Conservation (phyloP, 345 rosid genomes). For the Capsella bursapastoris region DNA sequence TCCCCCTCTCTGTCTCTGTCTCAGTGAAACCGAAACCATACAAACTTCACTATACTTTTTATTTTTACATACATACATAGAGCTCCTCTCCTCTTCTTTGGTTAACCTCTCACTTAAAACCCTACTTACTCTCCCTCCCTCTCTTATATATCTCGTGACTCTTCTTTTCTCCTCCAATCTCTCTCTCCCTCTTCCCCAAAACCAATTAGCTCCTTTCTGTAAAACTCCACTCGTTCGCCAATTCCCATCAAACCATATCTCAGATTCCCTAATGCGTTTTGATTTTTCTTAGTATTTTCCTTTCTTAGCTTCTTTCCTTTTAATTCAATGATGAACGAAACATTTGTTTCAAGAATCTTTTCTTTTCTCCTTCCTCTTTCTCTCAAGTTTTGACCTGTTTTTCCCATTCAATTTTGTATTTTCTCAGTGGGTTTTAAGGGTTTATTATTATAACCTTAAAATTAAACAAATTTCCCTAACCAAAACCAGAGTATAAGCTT, state of each 20-base stretch:
- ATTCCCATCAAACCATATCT: not conserved
- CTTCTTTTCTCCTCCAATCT: constrained; percentile 39
- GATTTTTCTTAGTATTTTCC: not conserved
- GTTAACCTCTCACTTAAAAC: constrained; percentile 22
- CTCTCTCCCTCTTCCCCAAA: constrained; percentile 5
- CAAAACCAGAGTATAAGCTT: not conserved
- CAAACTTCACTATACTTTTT: too few species aligned
- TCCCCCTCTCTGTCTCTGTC: constrained; percentile 9
- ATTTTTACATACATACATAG: too few species aligned
- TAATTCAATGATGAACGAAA: constrained; percentile 6
- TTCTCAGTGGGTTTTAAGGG: constrained; percentile 54
- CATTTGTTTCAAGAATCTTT: constrained; percentile 29
- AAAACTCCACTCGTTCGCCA: constrained; percentile 41
- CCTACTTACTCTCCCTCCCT: constrained; percentile 29
- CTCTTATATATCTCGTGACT: constrained; percentile 47
- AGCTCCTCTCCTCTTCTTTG: too few species aligned
- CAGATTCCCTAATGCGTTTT: constrained; percentile 24
- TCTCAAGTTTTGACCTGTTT: constrained; percentile 49
- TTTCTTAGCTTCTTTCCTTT: constrained; percentile 28
- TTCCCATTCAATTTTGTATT: constrained; percentile 26
- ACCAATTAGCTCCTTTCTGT: constrained; percentile 32
- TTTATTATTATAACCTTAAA: constrained; percentile 24
- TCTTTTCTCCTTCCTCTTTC: constrained; percentile 34
- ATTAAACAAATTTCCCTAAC: not conserved
- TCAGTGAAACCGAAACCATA: not conserved